These are phyloP conservation scores for Lactarius indigo DNA, from an alignment of 768 basidiomycete species.

Conservation along the genomic window DNA sequence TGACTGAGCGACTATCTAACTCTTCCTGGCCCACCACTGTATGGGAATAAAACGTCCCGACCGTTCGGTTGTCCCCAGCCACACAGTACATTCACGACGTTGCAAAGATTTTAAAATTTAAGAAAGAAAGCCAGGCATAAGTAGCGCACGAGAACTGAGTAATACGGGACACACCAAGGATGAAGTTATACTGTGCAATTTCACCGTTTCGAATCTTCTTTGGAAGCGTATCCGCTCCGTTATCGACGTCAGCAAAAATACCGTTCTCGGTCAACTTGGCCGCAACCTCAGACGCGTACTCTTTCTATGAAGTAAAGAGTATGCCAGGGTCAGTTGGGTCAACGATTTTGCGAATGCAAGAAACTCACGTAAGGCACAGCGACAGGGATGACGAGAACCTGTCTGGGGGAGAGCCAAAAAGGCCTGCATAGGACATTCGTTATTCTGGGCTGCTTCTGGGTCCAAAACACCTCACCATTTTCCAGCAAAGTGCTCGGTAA, in stretches of 20 bases:
- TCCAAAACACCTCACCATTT: constrained; percentile 69
- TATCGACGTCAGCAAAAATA: constrained; percentile 89
- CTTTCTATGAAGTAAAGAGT: constrained; percentile 52
- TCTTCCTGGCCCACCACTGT: constrained; percentile 95
- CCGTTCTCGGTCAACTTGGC: constrained; percentile 64
- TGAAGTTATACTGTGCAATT: constrained; percentile 97
- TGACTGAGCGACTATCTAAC: constrained; percentile 80
- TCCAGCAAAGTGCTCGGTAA: constrained; percentile 95
- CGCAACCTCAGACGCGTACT: constrained; percentile 82
- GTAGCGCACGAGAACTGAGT: neutral
- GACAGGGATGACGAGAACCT: constrained; percentile 92
- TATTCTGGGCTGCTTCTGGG: neutral
- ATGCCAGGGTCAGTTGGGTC: neutral
- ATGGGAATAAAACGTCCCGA: neutral
- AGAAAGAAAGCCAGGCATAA: neutral
- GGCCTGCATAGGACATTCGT: constrained; percentile 53
- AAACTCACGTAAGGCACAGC: constrained; percentile 78
- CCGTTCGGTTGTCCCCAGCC: neutral
- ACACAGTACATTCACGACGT: neutral
- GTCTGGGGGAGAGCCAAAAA: constrained; percentile 97
- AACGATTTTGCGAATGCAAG: neutral
- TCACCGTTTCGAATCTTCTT: constrained; percentile 99
- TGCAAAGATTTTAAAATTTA: neutral
- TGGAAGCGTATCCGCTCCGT: constrained; percentile 84
- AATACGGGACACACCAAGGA: constrained; percentile 63